Evolutionary conservation across 179 eudicot genomes (phyloP), one percentile per base, ranked within the genome.

Genomic region (Corrigiola litoralis): DNA sequence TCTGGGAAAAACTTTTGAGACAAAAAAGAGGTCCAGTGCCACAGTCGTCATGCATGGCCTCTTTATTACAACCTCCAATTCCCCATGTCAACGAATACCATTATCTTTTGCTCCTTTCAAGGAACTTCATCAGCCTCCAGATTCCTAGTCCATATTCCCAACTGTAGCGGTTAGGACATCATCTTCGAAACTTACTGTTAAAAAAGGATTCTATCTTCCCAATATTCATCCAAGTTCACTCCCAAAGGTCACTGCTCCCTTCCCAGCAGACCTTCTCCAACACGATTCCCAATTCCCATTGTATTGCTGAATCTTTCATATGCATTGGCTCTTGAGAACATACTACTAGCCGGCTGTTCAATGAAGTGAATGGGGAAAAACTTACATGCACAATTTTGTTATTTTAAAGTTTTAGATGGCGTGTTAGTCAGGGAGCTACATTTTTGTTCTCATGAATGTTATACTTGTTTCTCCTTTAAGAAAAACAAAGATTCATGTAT

Each of bases 181-280:
- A n/a, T n/a, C n/a, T n/a, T n/a, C n/a, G n/a, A n/a, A n/a, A n/a
- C n/a, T n/a, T n/a, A n/a, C n/a, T n/a, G n/a, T n/a, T n/a, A n/a
- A n/a, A n/a, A n/a, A n/a, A n/a, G n/a, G n/a, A n/a, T 24, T 21
- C 14, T 52, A 18, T 55, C 5, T 18, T 25, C 28, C 69, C 70
- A 44, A 44, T n/a, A 55, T 29, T 28, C 58, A 42, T 60, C 65
- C 34, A 60, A 0, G 17, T 60, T 42, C 65, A 59, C 63, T 40
- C 23, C 37, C 61, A 33, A 56, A 40, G 33, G 17, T 9, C 40
- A 11, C 36, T 23, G 32, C 56, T 47, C 45, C 44, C 16, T 23
- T 5, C 27, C 56, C 45, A 23, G 1, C 4, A 17, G 4, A 28
- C 31, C 46, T 21, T 16, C 13, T 28, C 11, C 3, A 42, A 45